phyloP scores from a whole-genome alignment of 23 red algal species.

The Cyanidioschyzon merolae region DNA sequence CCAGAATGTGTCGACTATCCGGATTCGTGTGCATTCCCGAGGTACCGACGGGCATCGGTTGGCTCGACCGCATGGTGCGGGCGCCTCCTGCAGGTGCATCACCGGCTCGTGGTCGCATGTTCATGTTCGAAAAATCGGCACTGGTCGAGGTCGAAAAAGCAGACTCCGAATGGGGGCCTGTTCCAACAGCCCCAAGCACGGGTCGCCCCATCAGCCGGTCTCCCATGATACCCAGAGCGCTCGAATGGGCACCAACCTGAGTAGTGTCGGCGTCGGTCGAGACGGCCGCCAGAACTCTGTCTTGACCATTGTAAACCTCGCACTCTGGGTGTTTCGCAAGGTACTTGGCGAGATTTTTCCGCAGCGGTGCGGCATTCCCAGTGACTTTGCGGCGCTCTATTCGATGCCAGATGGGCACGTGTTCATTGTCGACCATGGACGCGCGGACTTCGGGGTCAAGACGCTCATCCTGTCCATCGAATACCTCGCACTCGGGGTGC shows the following conservation, averaged over 20 bases:
- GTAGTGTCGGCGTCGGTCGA: neutral
- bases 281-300: neutral
- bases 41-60: neutral
- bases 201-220: neutral
- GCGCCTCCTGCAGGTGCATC: neutral
- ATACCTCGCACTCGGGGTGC: constrained; percentile 63
- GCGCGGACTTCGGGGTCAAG: constrained; percentile 9
- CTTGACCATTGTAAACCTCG: constrained; percentile 81
- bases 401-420: constrained; percentile 82
- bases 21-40: neutral
- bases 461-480: constrained; percentile 47
- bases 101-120: neutral
- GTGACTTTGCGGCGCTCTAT: constrained; percentile 73
- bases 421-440: constrained; percentile 47
- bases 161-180: neutral
- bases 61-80: neutral
- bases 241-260: neutral
- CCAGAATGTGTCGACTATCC: neutral
- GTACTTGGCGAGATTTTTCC: constrained; percentile 73
- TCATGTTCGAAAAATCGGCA: neutral
- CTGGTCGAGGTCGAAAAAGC: neutral
- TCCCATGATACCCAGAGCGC: neutral
- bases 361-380: constrained; percentile 81
- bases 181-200: neutral
- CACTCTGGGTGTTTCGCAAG: constrained; percentile 65